Percentiles rank a stretch among this genome's conserved stretches.
Evolutionary conservation across 2,329 filamentous ascomycete genomes (phyloP).

Genomic region (Sclerotiophoma versabilis): DNA sequence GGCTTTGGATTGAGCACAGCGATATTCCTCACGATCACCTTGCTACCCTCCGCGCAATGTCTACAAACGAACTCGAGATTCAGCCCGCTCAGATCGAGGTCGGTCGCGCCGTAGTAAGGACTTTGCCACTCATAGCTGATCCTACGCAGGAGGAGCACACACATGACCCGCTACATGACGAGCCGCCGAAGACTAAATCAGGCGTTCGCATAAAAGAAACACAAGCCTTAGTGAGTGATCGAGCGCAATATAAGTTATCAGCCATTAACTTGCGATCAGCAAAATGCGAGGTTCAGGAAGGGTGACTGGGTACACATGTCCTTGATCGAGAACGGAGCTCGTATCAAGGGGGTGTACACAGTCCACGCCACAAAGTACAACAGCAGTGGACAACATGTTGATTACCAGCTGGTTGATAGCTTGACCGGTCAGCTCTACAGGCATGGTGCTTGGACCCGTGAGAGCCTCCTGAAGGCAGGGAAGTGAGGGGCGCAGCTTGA

Average conservation of each 20-base stretch:
- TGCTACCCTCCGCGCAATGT: slow-evolving; percentile 27
- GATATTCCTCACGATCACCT: not conserved
- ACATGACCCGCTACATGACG: slow-evolving; percentile 19
- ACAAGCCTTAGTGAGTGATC: too few species aligned
- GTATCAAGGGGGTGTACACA: slow-evolving; percentile 32
- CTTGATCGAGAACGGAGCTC: slow-evolving; percentile 22
- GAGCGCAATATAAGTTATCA: too few species aligned
- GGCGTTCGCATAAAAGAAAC: slow-evolving; percentile 25
- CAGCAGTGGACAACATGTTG: slow-evolving; percentile 28
- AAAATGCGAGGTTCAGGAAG: slow-evolving; percentile 31
- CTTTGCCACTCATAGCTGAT: slow-evolving; percentile 35
- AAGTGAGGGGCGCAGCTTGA: slow-evolving; percentile 3
- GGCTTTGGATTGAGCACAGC: slow-evolving; percentile 25
- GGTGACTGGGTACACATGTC: slow-evolving; percentile 39
- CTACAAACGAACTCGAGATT: slow-evolving; percentile 23
- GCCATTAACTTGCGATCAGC: too few species aligned
- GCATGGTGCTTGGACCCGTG: slow-evolving; percentile 38
- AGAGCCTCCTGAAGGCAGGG: slow-evolving; percentile 31
- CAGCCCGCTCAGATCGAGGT: slow-evolving; percentile 30
- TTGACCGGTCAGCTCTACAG: slow-evolving; percentile 24
- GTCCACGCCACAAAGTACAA: slow-evolving; percentile 24
- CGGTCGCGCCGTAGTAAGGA: slow-evolving; percentile 21
- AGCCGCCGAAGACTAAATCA: slow-evolving; percentile 34
- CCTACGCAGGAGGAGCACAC: slow-evolving; percentile 26
- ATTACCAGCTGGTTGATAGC: slow-evolving; percentile 38